Evolutionary conservation across 345 rosid genomes (phyloP).

Genomic region (Populus davidiana): DNA sequence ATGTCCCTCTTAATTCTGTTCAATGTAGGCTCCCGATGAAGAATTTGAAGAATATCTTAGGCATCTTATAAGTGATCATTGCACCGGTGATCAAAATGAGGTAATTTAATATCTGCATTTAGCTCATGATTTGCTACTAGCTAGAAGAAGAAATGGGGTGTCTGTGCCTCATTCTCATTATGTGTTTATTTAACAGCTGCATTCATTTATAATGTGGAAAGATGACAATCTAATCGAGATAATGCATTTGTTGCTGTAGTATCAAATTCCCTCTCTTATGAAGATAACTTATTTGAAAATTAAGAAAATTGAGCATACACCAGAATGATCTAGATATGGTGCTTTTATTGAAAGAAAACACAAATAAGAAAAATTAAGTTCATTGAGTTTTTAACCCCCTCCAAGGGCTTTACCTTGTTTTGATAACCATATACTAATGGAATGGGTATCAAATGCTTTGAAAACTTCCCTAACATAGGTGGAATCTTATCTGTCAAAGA

Average conservation of each 20-base stretch:
- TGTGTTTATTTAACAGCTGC: not conserved
- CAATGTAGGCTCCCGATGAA: conserved; percentile 91
- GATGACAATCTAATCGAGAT: not conserved
- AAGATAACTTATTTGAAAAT: not conserved
- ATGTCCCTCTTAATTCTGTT: conserved; percentile 6
- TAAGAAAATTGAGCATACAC: too few species aligned
- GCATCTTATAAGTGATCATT: conserved; percentile 71
- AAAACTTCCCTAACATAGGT: not conserved
- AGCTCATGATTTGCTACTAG: not conserved
- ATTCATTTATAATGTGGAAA: not conserved
- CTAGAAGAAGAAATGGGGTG: not conserved
- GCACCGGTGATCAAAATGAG: conserved; percentile 88
- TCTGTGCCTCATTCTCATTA: too few species aligned
- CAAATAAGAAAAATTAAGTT: not conserved
- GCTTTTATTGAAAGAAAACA: not conserved
- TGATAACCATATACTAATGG: not conserved
- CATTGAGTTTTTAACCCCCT: not conserved
- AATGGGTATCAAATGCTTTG: not conserved
- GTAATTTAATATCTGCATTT: conserved; percentile 35
- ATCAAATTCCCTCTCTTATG: not conserved
- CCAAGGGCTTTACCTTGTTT: not conserved
- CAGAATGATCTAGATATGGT: not conserved
- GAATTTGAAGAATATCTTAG: conserved; percentile 93
- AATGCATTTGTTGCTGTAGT: not conserved
- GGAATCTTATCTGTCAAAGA: too few species aligned